Percentiles rank a stretch among this genome's conserved stretches.
Conservation (phyloP, 495 filamentous ascomycete genomes). For the Talaromyces nanjingensis region DNA sequence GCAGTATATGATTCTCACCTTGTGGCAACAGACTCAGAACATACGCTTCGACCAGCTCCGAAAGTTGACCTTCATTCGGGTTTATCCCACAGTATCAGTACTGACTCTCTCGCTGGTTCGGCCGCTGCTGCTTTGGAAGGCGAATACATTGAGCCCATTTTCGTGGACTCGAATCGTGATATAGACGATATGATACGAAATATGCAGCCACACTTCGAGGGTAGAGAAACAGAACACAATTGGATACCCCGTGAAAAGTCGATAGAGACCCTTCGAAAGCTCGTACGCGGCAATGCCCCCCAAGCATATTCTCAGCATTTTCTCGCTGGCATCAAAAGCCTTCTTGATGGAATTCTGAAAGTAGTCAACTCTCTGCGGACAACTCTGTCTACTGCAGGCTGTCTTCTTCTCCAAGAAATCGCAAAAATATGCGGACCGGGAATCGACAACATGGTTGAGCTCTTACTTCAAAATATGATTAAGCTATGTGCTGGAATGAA, state of each 20-base stretch:
- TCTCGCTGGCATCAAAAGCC: constrained; percentile 57
- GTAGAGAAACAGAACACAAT: constrained; percentile 83
- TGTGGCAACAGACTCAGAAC: constrained; percentile 5
- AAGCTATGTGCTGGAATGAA: constrained; percentile 84
- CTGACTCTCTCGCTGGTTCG: constrained; percentile 10
- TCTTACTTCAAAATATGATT: constrained; percentile 81
- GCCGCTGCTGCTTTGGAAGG: constrained; percentile 22
- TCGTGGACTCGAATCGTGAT: constrained; percentile 73
- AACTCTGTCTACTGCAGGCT: constrained; percentile 79
- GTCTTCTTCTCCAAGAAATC: constrained; percentile 78
- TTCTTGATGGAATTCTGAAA: constrained; percentile 88
- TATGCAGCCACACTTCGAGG: constrained; percentile 79
- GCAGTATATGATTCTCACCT: background rate
- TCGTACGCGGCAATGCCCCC: constrained; percentile 78
- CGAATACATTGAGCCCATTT: constrained; percentile 68
- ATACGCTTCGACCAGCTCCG: background rate
- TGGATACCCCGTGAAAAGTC: constrained; percentile 82
- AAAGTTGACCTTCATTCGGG: constrained; percentile 5
- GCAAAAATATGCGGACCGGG: constrained; percentile 66
- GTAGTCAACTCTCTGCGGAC: constrained; percentile 80
- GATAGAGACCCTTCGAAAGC: constrained; percentile 62
- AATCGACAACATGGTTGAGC: constrained; percentile 84
- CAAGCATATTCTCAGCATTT: constrained; percentile 66
- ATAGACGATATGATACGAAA: constrained; percentile 74
- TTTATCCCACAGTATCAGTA: constrained; percentile 12